phyloP scores from a whole-genome alignment of 1,284 basidiomycete species.

The Ceratobasidium sp. region DNA sequence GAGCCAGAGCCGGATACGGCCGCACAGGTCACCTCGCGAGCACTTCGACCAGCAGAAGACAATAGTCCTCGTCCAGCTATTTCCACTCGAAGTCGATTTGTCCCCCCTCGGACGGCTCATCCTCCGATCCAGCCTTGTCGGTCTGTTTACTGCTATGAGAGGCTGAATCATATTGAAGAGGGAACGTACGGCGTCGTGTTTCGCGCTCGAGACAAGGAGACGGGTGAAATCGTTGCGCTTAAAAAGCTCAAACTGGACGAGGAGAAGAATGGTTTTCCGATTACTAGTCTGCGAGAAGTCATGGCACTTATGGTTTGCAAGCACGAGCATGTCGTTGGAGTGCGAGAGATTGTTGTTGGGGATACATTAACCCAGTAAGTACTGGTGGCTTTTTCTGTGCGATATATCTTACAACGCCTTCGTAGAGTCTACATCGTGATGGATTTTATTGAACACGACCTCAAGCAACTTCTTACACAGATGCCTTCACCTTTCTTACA shows the following conservation, averaged over 20 bases:
- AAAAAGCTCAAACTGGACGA: constrained; percentile 99
- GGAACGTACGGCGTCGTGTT: constrained; percentile 99
- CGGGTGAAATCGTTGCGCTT: constrained; percentile 93
- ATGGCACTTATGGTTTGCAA: constrained; percentile 90
- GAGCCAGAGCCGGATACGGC: constrained; percentile 25
- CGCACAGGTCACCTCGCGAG: constrained; percentile 10
- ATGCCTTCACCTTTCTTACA: constrained; percentile 96
- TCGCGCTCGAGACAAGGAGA: constrained; percentile 90
- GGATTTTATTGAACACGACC: constrained; percentile 99
- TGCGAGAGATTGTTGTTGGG: constrained; percentile 98
- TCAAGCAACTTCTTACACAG: constrained; percentile 90
- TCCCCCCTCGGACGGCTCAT: constrained; percentile 76
- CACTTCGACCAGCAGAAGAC: constrained; percentile 23
- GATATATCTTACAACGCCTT: no score
- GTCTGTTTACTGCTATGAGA: constrained; percentile 90
- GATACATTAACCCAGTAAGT: constrained; percentile 98
- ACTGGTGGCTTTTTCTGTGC: constrained; percentile 12
- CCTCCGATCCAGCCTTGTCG: constrained; percentile 81
- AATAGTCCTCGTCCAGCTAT: background rate
- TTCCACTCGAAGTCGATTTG: constrained; percentile 51
- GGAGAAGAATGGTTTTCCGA: constrained; percentile 97
- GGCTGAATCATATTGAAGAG: constrained; percentile 98
- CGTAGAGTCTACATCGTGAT: constrained; percentile 96
- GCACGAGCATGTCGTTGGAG: constrained; percentile 94
- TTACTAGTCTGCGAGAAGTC: constrained; percentile 94